Evolutionary conservation across 23 red algal species (phyloP).

Genomic region (Gracilaria gracilis): DNA sequence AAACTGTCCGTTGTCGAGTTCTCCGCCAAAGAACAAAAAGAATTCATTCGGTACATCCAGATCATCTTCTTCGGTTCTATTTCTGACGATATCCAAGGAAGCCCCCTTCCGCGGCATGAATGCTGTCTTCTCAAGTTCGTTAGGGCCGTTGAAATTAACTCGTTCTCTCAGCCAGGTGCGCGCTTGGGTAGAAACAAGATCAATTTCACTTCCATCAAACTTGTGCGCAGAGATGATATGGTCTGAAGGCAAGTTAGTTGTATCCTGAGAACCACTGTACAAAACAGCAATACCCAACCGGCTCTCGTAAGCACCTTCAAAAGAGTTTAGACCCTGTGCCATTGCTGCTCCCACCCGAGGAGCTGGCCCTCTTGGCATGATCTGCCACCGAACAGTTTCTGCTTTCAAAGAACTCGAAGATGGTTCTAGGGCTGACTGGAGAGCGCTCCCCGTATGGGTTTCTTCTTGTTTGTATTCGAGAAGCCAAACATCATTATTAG

Average conservation of each 20-base stretch:
- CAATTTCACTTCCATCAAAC: slow-evolving; percentile 52
- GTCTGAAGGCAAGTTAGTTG: background rate
- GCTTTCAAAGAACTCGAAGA: background rate
- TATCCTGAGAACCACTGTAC: slow-evolving; percentile 48
- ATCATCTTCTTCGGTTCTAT: slow-evolving; percentile 43
- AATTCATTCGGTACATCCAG: slow-evolving; percentile 48
- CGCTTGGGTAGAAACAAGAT: slow-evolving; percentile 45
- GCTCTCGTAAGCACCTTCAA: slow-evolving; percentile 50
- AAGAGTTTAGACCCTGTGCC: slow-evolving; percentile 59
- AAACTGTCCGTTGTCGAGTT: slow-evolving; percentile 52
- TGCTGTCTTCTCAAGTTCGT: background rate
- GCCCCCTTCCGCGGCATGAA: slow-evolving; percentile 41
- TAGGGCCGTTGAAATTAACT: slow-evolving; percentile 23
- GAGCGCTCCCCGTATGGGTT: background rate
- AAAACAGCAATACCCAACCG: slow-evolving; percentile 56
- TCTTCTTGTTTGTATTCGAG: slow-evolving; percentile 45
- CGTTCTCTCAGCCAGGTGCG: slow-evolving; percentile 41
- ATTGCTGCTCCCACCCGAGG: slow-evolving; percentile 53
- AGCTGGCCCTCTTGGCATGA: slow-evolving; percentile 37
- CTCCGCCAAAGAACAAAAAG: slow-evolving; percentile 57
- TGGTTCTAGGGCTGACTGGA: background rate
- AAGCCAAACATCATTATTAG: slow-evolving; percentile 45
- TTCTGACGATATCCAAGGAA: slow-evolving; percentile 43
- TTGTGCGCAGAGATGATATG: slow-evolving; percentile 26
- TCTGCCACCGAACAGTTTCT: slow-evolving; percentile 30